Base-by-base conservation (phyloP, 139 green algal species). In the Asterochloris erici region DNA sequence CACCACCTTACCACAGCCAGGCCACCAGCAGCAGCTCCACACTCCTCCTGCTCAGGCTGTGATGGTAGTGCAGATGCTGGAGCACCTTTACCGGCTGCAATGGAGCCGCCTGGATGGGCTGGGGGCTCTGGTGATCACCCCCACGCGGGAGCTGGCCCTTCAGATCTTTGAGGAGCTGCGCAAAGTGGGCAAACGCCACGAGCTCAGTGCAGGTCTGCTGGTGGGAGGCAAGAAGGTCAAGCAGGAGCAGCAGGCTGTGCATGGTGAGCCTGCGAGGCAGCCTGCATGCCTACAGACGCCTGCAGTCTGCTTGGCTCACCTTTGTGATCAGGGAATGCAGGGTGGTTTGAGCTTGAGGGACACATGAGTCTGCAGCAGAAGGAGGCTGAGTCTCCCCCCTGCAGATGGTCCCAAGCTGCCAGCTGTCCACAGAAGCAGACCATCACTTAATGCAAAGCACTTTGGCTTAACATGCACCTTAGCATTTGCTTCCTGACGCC, bases 181-280 rank as follows among this genome's bases (percentile, higher is more conserved):
- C 77, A 93, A 95, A 87, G 90, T 96, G 14, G 94, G 96, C 24
- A 85, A 86, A 66, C 82, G 91, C 26, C 97, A 98, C 82, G 87
- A 86, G 27, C 79, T 99, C n/a, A 94, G 81, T 63, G 96, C 93
- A 9, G 97, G 94, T 0, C 88, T 99, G 77, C 90, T 99, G 24
- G 98, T 99, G 79, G 97, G 97, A 28, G 97, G 97, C 27, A 98
- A 98, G 86, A 88, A 93, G 47, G 90, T 98, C 21, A 87, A 94
- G 68, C 90, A 95, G 76, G 97, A 99, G 87, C 83, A 89, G 73
- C 79, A 78, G 13, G 68, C 87, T 12, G 84, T 97, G 19, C 86
- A 87, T 38, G 86, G 88, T 91, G 83, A 74, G 84, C 13, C 26
- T 68, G 19, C 14, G 60, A 63, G 14, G 0, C 24, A 16, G 27